phyloP scores from a whole-genome alignment of 805 yeast species.

The Lachancea quebecensis region DNA sequence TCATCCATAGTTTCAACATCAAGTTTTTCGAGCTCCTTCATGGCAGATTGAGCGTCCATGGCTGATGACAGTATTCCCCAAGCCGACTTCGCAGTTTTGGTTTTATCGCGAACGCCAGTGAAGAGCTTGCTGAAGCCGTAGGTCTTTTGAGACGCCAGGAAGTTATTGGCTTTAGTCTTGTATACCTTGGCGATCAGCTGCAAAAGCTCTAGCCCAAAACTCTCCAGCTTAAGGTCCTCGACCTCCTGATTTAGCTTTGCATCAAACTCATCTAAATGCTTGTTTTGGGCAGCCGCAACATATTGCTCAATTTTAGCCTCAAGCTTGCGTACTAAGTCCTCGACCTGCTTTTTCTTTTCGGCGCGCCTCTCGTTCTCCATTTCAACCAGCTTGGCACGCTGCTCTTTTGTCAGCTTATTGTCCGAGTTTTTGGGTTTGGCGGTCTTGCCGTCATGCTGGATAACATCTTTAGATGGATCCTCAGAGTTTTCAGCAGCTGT shows the following conservation, averaged over 20 bases:
- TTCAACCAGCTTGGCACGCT: constrained; percentile 45
- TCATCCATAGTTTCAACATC: constrained; percentile 54
- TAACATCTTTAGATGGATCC: constrained; percentile 11
- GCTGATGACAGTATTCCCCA: constrained; percentile 78
- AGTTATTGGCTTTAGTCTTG: constrained; percentile 64
- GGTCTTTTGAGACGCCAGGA: constrained; percentile 67
- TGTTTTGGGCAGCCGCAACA: constrained; percentile 39
- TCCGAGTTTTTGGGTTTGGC: constrained; percentile 20
- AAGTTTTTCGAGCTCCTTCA: constrained; percentile 67
- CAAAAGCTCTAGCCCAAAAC: constrained; percentile 85
- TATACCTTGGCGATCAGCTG: constrained; percentile 80
- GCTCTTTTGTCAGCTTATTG: constrained; percentile 31
- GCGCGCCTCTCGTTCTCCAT: constrained; percentile 49
- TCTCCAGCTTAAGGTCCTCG: constrained; percentile 83
- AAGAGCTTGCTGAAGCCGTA: constrained; percentile 83
- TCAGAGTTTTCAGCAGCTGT: constrained; percentile 10
- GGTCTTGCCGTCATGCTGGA: constrained; percentile 33
- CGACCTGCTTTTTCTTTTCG: constrained; percentile 43
- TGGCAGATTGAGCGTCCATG: constrained; percentile 74
- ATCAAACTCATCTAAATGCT: constrained; percentile 44
- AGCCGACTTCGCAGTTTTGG: constrained; percentile 75
- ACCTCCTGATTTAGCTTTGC: constrained; percentile 52
- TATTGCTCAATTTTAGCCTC: constrained; percentile 40
- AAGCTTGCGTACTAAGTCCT: constrained; percentile 45
- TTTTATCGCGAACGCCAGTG: constrained; percentile 76